phyloP scores from a whole-genome alignment of 2,329 filamentous ascomycete genomes.

The Aspergillus ochraceus region DNA sequence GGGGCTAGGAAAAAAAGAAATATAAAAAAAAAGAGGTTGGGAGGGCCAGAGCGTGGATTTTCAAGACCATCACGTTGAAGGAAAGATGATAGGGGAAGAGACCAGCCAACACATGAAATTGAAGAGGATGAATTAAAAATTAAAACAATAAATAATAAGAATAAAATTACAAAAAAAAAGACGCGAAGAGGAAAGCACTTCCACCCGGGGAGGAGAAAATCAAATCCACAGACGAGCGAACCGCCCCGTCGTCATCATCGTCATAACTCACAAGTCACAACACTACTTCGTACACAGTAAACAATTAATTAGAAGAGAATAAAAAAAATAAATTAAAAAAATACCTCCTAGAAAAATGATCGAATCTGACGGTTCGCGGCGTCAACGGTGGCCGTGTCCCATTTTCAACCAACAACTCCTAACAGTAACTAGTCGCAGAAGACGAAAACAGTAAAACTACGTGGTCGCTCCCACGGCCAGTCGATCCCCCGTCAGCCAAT shows the following conservation, averaged over 20 bases:
- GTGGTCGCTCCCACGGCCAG: conserved; percentile 24
- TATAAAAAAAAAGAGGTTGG: background rate
- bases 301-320: background rate
- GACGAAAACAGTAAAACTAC: conserved; percentile 12
- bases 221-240: background rate
- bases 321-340: background rate
- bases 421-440: background rate
- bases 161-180: background rate
- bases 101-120: background rate
- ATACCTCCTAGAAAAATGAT: background rate
- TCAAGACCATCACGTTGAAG: background rate
- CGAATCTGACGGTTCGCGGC: conserved; percentile 7
- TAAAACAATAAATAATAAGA: too few relatives aligned
- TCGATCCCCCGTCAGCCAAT: conserved; percentile 15
- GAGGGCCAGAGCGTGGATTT: conserved; percentile 1
- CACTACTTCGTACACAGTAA: too few relatives aligned
- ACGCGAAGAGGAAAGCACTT: background rate
- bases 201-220: background rate
- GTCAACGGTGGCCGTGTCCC: conserved; percentile 6
- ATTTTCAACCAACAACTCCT: background rate
- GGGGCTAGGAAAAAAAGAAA: background rate
- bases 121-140: too few relatives aligned
- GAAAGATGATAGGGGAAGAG: background rate
- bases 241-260: background rate
- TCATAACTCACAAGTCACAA: background rate